Evolutionary conservation across 371 early-diverging fungal species (phyloP), one percentile per base, ranked within the genome.

Genomic region (Mortierella sp.): DNA sequence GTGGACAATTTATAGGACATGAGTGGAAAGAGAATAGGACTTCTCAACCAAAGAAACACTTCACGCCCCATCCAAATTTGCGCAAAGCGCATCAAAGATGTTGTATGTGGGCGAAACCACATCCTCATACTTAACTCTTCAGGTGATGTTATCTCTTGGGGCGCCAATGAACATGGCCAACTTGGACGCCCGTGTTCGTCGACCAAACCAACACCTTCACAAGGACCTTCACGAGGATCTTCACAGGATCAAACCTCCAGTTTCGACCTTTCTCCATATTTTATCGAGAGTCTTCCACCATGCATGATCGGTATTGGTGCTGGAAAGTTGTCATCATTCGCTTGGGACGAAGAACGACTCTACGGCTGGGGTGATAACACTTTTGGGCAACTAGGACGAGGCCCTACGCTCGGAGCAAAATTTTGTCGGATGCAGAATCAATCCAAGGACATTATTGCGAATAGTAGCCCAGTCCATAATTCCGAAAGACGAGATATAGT

Each of bases 331-430:
- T 59, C 61, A 2, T 72, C 78, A 2, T 77, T 72, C 26, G 72
- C 68, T 3, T 77, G 78, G 78, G 78, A 77, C 35, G 62, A 68
- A 17, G 64, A 72, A 42, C 28, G 29, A 28, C 58, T 77, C 28
- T 77, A 65, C 37, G 78, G 72, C 1, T 77, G 78, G 78, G 78
- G 78, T 10, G 78, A 77, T 51, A 77, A 68, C n/a, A 59, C 65
- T 0, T 77, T 49, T 42, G 72, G 78, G 2, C 78, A 76, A 28
- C 64, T 76, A 7, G 75, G 75, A 23, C 53, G 54, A 34, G 23
- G 26, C 15, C 13, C 57, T 56, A 47, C 43, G 22, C 23, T 29
- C 19, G 23, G 31, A 57, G 43, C 68, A 17, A 28, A 29, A n/a
- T 19, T 45, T 43, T 51, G 60, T 29, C 35, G 23, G 37, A 35